phyloP scores from a whole-genome alignment of 805 yeast genomes.

The Millerozyma acaciae region DNA sequence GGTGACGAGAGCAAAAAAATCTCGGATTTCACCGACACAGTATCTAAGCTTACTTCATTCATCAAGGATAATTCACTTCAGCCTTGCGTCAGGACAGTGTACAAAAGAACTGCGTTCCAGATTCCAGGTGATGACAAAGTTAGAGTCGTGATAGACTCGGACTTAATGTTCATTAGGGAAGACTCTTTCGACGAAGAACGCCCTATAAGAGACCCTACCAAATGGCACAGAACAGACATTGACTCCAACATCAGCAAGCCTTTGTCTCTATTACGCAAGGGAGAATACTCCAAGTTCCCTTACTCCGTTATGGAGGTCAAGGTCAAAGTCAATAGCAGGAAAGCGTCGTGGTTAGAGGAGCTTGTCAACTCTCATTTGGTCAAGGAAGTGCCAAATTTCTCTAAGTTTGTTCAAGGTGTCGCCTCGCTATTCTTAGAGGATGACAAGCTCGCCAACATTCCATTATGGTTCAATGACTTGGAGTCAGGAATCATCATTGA shows the following conservation, averaged over 20 bases:
- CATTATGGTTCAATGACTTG: slow-evolving; percentile 92
- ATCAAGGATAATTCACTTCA: slow-evolving; percentile 65
- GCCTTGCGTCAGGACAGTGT: slow-evolving; percentile 83
- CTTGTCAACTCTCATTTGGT: slow-evolving; percentile 78
- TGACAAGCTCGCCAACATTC: slow-evolving; percentile 83
- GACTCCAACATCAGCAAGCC: slow-evolving; percentile 75
- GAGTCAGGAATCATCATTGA: slow-evolving; percentile 68
- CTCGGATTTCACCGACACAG: slow-evolving; percentile 49
- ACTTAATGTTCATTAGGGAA: slow-evolving; percentile 82
- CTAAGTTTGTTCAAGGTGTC: slow-evolving; percentile 90
- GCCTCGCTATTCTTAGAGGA: slow-evolving; percentile 85
- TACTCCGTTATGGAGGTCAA: slow-evolving; percentile 86
- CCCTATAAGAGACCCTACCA: slow-evolving; percentile 83
- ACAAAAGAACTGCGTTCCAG: slow-evolving; percentile 93
- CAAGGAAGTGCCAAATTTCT: slow-evolving; percentile 90
- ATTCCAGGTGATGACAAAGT: slow-evolving; percentile 96
- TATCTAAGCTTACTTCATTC: slow-evolving; percentile 58
- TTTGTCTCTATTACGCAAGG: slow-evolving; percentile 70
- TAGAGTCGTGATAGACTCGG: slow-evolving; percentile 86
- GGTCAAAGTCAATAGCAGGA: slow-evolving; percentile 42
- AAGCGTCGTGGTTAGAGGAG: slow-evolving; percentile 78
- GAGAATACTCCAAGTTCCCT: slow-evolving; percentile 82
- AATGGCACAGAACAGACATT: slow-evolving; percentile 91
- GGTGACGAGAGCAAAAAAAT: slow-evolving; percentile 52
- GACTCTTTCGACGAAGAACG: slow-evolving; percentile 79